Percentiles rank a stretch among this genome's conserved stretches.
Conservation (phyloP, 2,329 filamentous ascomycete species). For the Aspergillus puulaauensis region DNA sequence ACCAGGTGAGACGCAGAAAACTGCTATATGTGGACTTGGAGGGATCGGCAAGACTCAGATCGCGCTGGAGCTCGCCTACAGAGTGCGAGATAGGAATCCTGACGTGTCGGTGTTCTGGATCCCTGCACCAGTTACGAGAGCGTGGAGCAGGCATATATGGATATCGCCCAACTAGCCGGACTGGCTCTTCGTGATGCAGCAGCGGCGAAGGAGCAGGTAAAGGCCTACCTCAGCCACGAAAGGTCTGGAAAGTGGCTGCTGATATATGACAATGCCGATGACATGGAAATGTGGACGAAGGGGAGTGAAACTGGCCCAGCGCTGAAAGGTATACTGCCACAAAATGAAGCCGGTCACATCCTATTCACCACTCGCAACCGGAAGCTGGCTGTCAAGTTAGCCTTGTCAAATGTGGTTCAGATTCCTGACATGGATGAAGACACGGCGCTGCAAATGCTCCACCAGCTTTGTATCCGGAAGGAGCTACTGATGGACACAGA, state of each 20-base stretch:
- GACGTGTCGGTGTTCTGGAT: conserved; percentile 28
- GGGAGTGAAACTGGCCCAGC: background rate
- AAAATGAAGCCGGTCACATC: conserved; percentile 19
- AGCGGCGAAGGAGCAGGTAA: conserved; percentile 1
- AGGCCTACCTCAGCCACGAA: conserved; percentile 13
- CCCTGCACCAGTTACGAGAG: conserved; percentile 19
- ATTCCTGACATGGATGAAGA: background rate
- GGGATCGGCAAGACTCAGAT: background rate
- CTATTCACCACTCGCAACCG: conserved; percentile 27
- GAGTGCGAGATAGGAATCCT: background rate
- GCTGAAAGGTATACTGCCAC: conserved; percentile 14
- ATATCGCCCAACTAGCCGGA: conserved; percentile 6
- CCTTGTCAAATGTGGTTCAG: background rate
- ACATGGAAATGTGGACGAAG: conserved; percentile 16
- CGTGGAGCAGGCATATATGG: conserved; percentile 15
- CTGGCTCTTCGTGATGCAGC: background rate
- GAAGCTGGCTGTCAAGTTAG: conserved; percentile 18
- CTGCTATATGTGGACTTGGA: background rate
- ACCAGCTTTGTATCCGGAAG: background rate
- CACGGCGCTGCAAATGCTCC: background rate
- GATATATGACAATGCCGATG: conserved; percentile 25
- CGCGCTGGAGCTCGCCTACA: background rate
- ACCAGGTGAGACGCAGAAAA: background rate
- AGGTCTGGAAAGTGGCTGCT: conserved; percentile 18
- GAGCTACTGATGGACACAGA: conserved; percentile 12